Evolutionary conservation across 2,329 filamentous ascomycete genomes (phyloP), one percentile per base, ranked within the genome.

Genomic region (Thermoascus crustaceus): DNA sequence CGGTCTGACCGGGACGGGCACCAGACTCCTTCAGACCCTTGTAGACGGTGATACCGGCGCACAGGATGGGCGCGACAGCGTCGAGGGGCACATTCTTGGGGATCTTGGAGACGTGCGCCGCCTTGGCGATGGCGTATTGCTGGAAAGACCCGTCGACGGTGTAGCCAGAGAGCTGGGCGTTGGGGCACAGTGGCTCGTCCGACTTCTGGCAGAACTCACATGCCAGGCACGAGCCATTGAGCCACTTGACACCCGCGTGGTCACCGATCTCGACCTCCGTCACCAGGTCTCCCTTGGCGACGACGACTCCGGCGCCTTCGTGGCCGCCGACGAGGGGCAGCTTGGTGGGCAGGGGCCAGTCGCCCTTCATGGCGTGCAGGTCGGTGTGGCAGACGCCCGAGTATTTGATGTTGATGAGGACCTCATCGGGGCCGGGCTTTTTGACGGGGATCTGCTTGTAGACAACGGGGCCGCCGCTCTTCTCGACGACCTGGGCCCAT

Each of bases 61-160:
- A 93, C 13, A 93, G 75, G 32, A 94, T 73, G 11, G 86, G 86
- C 1, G 85, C 75, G 37, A 93, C 73, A 33, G 78, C 78, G 54
- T 88, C 86, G 27, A 94, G 78, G 39, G 77, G 69, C 42, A 82
- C 75, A 20, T 81, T 76, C 60, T 86, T 80, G 45, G 84, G 84
- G 44, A 95, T 83, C 48, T 81, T 78, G 17, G 86, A 84, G 11
- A 91, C 78, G 61, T 94, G 85, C 16, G 80, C 78, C 13, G 86
- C 86, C 63, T 94, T 93, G 49, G 80, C 87, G 44, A 94, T 75
- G 60, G 75, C 77, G 68, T 94, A 95, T 69, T 94, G 80, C 68
- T 95, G 88, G 74, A 95, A 95, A 33, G 80, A 80, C 25, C 88
- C 88, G 60, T 94, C 85, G 58, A 94, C 85, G 7, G 85, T 93